These are phyloP conservation scores for Leccinum olivaceopallidum DNA, from an alignment of 768 basidiomycete genomes.

Conservation along the genomic window DNA sequence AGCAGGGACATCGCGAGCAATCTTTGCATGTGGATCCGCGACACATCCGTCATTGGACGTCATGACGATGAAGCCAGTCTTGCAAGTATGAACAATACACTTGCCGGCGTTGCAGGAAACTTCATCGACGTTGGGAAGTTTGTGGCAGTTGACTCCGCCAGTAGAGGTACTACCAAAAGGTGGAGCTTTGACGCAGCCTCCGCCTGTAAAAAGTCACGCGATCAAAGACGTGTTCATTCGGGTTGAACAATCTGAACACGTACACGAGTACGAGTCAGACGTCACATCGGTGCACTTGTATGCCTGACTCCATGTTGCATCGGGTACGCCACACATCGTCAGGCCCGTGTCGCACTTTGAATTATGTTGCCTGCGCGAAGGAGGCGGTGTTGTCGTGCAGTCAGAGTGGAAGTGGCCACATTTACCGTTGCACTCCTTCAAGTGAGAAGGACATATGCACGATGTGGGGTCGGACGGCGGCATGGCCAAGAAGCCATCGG, in stretches of 20 bases:
- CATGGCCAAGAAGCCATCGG: conserved; percentile 27
- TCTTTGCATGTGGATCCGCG: neutral
- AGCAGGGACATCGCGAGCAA: neutral
- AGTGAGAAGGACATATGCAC: conserved; percentile 30
- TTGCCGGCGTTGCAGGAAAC: conserved; percentile 29
- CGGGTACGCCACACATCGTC: conserved; percentile 29
- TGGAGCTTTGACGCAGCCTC: conserved; percentile 34
- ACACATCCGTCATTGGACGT: conserved; percentile 17
- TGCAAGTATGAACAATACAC: conserved; percentile 33
- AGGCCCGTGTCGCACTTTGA: conserved; percentile 25
- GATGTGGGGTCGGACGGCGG: conserved; percentile 17
- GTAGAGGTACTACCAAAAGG: conserved; percentile 18
- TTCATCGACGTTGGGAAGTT: conserved; percentile 28
- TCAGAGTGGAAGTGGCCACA: conserved; percentile 27
- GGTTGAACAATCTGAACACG: conserved; percentile 12
- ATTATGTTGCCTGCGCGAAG: conserved; percentile 19
- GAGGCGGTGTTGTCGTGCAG: conserved; percentile 19
- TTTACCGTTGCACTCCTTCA: conserved; percentile 33
- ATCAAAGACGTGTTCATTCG: neutral
- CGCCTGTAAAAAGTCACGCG: conserved; percentile 25
- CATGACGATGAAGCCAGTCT: conserved; percentile 18
- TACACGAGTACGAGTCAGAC: conserved; percentile 32
- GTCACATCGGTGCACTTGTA: conserved; percentile 35
- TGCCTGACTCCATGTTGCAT: conserved; percentile 13
- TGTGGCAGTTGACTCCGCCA: conserved; percentile 34